Percentiles rank a stretch among this genome's conserved stretches.
phyloP scores from a whole-genome alignment of 257 asterid species.

The Lavandula angustifolia region DNA sequence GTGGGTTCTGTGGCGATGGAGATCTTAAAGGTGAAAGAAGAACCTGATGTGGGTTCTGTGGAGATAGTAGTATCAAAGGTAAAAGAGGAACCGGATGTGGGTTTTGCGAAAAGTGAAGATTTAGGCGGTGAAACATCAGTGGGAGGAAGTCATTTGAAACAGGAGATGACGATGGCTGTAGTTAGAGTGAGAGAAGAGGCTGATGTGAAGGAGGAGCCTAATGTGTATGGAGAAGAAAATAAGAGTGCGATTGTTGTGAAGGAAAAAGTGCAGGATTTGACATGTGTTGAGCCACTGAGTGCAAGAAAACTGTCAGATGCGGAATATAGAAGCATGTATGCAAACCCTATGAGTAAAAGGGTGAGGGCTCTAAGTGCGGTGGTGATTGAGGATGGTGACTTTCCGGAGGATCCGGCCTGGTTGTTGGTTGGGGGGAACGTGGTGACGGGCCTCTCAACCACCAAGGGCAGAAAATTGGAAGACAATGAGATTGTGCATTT shows the following conservation, averaged over 20 bases:
- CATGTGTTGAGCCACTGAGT: conserved; percentile 48
- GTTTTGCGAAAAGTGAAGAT: background rate
- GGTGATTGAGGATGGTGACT: conserved; percentile 78
- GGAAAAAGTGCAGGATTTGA: conserved; percentile 40
- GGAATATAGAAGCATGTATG: conserved; percentile 36
- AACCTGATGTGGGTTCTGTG: background rate
- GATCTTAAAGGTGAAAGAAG: background rate
- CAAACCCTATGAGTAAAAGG: conserved; percentile 26
- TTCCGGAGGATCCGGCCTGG: conserved; percentile 73
- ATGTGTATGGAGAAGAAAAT: background rate
- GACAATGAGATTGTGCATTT: conserved; percentile 83
- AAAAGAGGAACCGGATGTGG: conserved; percentile 38
- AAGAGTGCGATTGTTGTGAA: conserved; percentile 27
- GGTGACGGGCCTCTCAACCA: conserved; percentile 72
- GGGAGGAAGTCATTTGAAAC: background rate
- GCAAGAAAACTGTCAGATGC: conserved; percentile 45
- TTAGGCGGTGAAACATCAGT: background rate
- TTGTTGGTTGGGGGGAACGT: conserved; percentile 75
- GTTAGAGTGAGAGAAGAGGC: conserved; percentile 2
- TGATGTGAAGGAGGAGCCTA: conserved; percentile 36
- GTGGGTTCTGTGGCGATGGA: background rate
- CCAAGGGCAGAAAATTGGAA: conserved; percentile 75
- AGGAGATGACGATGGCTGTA: background rate
- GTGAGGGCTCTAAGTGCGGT: conserved; percentile 46
- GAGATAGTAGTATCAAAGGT: conserved; percentile 22